phyloP scores from a whole-genome alignment of 495 filamentous ascomycete species.

The Thozetella sp. region DNA sequence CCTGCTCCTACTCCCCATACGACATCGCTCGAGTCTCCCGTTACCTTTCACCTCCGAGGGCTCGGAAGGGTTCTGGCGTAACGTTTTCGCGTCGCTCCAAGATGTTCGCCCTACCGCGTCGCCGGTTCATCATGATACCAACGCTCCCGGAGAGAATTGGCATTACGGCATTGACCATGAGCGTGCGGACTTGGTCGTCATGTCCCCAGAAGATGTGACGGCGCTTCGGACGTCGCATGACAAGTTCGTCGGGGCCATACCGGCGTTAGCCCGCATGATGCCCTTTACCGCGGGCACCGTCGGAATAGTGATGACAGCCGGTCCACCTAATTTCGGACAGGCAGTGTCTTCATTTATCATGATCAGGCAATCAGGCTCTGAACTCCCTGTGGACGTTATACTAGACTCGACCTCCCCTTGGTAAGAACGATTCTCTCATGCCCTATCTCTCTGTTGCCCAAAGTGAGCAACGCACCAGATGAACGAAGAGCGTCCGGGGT shows the following conservation, averaged over 20 bases:
- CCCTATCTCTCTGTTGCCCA: too few species aligned
- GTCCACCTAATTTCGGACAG: slow-evolving; percentile 24
- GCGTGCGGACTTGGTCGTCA: slow-evolving; percentile 5
- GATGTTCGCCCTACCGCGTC: too few species aligned
- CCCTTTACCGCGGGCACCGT: slow-evolving; percentile 46
- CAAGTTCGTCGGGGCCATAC: slow-evolving; percentile 39
- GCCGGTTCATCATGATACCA: too few species aligned
- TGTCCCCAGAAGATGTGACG: slow-evolving; percentile 1
- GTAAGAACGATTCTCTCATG: too few species aligned
- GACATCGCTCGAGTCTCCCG: too few species aligned
- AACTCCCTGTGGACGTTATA: slow-evolving; percentile 59
- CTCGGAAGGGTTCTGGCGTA: too few species aligned
- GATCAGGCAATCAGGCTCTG: slow-evolving; percentile 57
- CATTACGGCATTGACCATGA: slow-evolving; percentile 3
- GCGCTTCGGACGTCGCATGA: slow-evolving; percentile 30
- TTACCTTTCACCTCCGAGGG: too few species aligned
- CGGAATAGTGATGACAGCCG: slow-evolving; percentile 53
- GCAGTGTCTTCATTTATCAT: slow-evolving; percentile 54
- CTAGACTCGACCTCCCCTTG: slow-evolving; percentile 52
- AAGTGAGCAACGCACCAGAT: too few species aligned
- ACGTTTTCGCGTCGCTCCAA: too few species aligned
- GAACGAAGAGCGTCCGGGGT: too few species aligned
- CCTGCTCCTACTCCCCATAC: too few species aligned
- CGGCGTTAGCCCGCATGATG: slow-evolving; percentile 31
- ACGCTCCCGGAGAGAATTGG: too few species aligned